These are phyloP conservation scores for Orbilia ellipsospora DNA, from an alignment of 2,329 filamentous ascomycete genomes.

Conservation along the genomic window DNA sequence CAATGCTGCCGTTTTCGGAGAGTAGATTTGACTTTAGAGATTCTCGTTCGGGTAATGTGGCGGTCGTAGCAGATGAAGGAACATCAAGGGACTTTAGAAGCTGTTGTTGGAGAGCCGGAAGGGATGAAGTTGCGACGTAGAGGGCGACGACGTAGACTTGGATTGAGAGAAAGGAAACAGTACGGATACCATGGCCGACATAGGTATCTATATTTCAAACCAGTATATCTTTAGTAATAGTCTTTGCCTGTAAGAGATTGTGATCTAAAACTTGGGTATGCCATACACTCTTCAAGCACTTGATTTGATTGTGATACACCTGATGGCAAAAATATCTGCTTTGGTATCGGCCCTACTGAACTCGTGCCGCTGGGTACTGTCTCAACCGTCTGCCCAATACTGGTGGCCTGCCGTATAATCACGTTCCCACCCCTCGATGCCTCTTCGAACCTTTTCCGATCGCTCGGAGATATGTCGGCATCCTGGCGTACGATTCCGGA, in stretches of 20 bases:
- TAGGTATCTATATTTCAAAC: constrained; percentile 71
- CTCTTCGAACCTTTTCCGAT: constrained; percentile 39
- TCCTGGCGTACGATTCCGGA: constrained; percentile 5
- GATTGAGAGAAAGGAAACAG: constrained; percentile 87
- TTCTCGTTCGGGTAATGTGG: constrained; percentile 84
- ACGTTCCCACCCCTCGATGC: constrained; percentile 36
- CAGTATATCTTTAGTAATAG: neutral
- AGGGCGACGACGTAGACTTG: constrained; percentile 95
- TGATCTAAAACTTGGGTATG: neutral
- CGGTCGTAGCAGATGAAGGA: constrained; percentile 73
- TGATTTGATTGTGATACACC: constrained; percentile 18
- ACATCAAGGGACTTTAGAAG: constrained; percentile 63
- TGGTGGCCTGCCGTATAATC: constrained; percentile 47
- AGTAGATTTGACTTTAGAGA: constrained; percentile 75
- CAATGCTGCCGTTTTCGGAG: constrained; percentile 74
- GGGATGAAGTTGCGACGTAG: constrained; percentile 86
- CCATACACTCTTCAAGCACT: constrained; percentile 48
- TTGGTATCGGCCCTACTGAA: constrained; percentile 41
- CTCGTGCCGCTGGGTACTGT: constrained; percentile 47
- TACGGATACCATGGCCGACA: constrained; percentile 85
- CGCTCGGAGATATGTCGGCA: constrained; percentile 12
- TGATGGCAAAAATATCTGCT: constrained; percentile 41
- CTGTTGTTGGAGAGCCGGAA: constrained; percentile 80
- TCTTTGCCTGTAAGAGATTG: neutral
- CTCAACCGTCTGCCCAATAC: constrained; percentile 30